Conservation (phyloP, 2,329 filamentous ascomycete species). For the Aspergillus persii region DNA sequence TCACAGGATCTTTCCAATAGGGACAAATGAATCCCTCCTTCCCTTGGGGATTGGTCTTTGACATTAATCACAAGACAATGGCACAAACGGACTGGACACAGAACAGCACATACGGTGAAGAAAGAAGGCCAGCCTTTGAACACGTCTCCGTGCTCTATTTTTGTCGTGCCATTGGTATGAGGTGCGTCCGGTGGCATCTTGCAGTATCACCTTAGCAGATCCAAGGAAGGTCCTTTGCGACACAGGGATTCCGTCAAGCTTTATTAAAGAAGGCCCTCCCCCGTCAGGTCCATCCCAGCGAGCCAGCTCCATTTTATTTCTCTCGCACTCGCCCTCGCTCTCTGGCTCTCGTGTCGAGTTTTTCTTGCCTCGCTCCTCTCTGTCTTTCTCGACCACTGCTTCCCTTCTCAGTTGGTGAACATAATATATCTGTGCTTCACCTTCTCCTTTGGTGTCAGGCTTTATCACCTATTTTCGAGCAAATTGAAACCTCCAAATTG, state of each 20-base stretch:
- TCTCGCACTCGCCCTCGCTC: background rate
- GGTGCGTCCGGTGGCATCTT: constrained; percentile 17
- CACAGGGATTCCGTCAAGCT: background rate
- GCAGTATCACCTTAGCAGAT: constrained; percentile 19
- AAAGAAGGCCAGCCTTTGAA: constrained; percentile 1
- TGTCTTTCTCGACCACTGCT: background rate
- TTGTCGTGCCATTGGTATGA: constrained; percentile 13
- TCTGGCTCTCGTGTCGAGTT: background rate
- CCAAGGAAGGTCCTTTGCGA: constrained; percentile 2
- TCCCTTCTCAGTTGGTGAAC: background rate
- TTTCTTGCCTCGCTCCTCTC: background rate
- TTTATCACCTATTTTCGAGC: background rate
- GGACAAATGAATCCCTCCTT: constrained; percentile 17
- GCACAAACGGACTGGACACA: constrained; percentile 20
- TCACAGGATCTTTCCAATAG: constrained; percentile 17
- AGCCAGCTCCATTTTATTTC: background rate
- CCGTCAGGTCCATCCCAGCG: background rate
- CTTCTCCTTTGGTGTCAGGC: background rate
- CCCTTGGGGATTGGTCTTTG: constrained; percentile 14
- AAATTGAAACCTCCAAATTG: background rate
- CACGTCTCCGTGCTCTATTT: constrained; percentile 5
- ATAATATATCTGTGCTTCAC: background rate
- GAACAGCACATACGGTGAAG: constrained; percentile 14
- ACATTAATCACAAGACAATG: constrained; percentile 21
- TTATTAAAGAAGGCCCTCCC: background rate